Evolutionary conservation across 371 early-diverging fungal species (phyloP).

Genomic region (Mortierella polycephala): DNA sequence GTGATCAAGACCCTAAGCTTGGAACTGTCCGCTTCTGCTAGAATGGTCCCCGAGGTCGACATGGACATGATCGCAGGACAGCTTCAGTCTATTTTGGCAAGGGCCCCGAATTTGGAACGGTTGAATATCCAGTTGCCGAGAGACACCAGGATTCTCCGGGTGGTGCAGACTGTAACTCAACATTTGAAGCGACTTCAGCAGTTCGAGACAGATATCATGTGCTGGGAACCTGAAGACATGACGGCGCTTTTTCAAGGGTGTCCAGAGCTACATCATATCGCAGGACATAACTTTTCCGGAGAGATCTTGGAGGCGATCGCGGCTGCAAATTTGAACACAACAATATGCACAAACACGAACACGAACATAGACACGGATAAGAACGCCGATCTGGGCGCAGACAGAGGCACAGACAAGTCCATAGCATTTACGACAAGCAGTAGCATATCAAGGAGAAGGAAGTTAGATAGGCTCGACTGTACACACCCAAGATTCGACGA

Average conservation of each 20-base stretch:
- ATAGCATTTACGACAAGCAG: too few species aligned
- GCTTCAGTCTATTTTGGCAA: slow-evolving; percentile 16
- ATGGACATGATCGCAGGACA: slow-evolving; percentile 4
- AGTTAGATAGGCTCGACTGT: slow-evolving; percentile 25
- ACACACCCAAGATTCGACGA: slow-evolving; percentile 38
- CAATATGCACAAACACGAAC: too few species aligned
- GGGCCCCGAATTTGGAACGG: slow-evolving; percentile 25
- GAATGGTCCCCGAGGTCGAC: slow-evolving; percentile 7
- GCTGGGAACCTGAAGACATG: slow-evolving; percentile 37
- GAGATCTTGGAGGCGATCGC: slow-evolving; percentile 33
- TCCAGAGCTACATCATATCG: slow-evolving; percentile 11
- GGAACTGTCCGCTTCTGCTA: slow-evolving; percentile 13
- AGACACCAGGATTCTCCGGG: slow-evolving; percentile 12
- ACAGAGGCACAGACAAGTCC: too few species aligned
- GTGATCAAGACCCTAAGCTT: slow-evolving; percentile 8
- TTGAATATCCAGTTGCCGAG: slow-evolving; percentile 29
- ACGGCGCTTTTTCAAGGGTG: slow-evolving; percentile 12
- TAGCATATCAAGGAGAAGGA: too few species aligned
- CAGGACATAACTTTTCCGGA: slow-evolving; percentile 32
- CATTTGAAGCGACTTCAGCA: slow-evolving; percentile 12
- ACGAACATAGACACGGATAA: too few species aligned
- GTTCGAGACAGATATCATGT: slow-evolving; percentile 28
- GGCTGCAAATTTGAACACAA: too few species aligned
- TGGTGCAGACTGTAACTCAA: slow-evolving; percentile 11
- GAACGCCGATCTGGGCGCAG: too few species aligned